Conservation (phyloP, 1,139 yeast genomes). For the Debaryomyces sp. region DNA sequence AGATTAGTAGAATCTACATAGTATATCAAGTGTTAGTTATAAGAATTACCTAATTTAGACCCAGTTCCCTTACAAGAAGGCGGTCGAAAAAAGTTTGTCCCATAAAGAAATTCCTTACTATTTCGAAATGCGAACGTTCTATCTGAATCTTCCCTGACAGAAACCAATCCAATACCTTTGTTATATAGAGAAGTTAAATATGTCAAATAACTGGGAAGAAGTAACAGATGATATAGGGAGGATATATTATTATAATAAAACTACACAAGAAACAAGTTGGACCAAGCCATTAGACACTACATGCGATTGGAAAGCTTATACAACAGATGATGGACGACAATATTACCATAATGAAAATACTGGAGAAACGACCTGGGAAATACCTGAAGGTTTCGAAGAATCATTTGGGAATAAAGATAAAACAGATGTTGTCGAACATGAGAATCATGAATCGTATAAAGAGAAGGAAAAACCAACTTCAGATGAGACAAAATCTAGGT, state of each 20-base stretch:
- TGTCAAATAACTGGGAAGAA: slow-evolving; percentile 56
- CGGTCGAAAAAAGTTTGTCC: not conserved
- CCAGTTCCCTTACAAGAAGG: too few relatives aligned
- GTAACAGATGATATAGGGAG: slow-evolving; percentile 67
- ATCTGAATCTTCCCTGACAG: not conserved
- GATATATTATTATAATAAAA: slow-evolving; percentile 68
- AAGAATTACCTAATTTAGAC: too few relatives aligned
- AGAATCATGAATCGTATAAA: not conserved
- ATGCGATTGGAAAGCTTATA: slow-evolving; percentile 62
- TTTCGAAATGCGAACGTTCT: not conserved
- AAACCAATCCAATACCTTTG: not conserved
- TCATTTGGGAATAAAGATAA: not conserved
- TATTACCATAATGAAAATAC: slow-evolving; percentile 74
- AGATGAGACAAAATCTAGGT: slow-evolving; percentile 14
- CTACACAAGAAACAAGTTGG: slow-evolving; percentile 78
- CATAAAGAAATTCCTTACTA: not conserved
- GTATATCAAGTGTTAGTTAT: too few relatives aligned
- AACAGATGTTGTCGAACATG: slow-evolving; percentile 4
- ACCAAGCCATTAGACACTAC: slow-evolving; percentile 63
- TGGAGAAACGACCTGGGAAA: slow-evolving; percentile 78
- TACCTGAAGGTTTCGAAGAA: slow-evolving; percentile 51
- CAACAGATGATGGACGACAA: slow-evolving; percentile 67
- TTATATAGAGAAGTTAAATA: not conserved
- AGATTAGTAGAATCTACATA: too few relatives aligned
- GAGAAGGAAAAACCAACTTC: slow-evolving; percentile 12